Conservation (phyloP, 2,329 filamentous ascomycete species). For the Exophiala calicioides region DNA sequence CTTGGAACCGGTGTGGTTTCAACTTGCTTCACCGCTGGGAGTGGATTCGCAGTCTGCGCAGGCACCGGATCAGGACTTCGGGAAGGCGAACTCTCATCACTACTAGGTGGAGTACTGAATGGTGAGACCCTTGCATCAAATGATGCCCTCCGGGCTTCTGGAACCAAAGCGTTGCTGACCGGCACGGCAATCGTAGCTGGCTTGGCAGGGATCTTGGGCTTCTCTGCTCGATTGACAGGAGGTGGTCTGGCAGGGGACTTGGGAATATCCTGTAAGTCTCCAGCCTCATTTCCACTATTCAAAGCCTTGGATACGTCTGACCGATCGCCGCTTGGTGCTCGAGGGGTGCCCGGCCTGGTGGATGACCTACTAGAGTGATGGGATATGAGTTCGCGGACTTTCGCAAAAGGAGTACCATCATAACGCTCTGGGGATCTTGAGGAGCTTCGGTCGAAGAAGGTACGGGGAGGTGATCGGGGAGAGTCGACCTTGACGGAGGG, state of each 20-base stretch:
- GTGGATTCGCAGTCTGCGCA: no score
- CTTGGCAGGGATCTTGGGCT: constrained; percentile 65
- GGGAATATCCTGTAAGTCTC: background rate
- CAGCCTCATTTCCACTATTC: background rate
- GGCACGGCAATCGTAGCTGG: constrained; percentile 32
- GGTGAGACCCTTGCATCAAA: constrained; percentile 65
- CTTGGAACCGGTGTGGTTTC: background rate
- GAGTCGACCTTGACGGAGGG: constrained; percentile 48
- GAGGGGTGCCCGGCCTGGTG: constrained; percentile 29
- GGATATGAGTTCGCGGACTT: constrained; percentile 28
- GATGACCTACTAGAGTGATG: constrained; percentile 29
- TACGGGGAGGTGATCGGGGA: constrained; percentile 44
- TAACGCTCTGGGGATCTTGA: constrained; percentile 30
- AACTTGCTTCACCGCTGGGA: background rate
- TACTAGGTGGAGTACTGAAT: constrained; percentile 82
- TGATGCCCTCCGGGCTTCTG: constrained; percentile 37
- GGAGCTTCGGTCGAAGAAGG: constrained; percentile 29
- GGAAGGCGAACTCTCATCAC: constrained; percentile 58
- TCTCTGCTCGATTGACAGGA: constrained; percentile 77
- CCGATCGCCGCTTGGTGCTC: constrained; percentile 17
- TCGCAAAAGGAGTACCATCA: constrained; percentile 26
- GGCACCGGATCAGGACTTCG: constrained; percentile 15
- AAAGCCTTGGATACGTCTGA: background rate
- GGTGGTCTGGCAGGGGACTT: constrained; percentile 50
- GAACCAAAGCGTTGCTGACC: constrained; percentile 28